Evolutionary conservation across 2,329 filamentous ascomycete genomes (phyloP).

Genomic region (Sporothrix inflata): DNA sequence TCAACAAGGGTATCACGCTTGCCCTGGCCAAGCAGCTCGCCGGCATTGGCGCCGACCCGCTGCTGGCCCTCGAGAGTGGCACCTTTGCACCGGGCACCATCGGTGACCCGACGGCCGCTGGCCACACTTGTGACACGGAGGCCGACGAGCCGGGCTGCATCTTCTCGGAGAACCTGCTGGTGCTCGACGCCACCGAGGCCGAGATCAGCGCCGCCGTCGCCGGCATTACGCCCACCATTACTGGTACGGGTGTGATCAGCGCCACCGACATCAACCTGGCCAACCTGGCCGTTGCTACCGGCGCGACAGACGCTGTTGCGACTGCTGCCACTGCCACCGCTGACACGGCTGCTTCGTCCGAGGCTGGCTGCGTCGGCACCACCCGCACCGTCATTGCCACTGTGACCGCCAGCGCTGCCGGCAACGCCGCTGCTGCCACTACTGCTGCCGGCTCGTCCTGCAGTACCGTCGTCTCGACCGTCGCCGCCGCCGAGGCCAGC

Average conservation of each 20-base stretch:
- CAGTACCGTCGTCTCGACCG: slow-evolving; percentile 30
- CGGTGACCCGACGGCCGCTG: slow-evolving; percentile 47
- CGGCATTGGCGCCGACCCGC: slow-evolving; percentile 64
- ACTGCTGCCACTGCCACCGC: slow-evolving; percentile 32
- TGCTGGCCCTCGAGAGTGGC: slow-evolving; percentile 61
- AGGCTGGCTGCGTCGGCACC: slow-evolving; percentile 4
- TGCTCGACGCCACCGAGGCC: slow-evolving; percentile 56
- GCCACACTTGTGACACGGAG: slow-evolving; percentile 58
- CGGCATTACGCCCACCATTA: slow-evolving; percentile 38
- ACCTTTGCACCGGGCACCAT: slow-evolving; percentile 63
- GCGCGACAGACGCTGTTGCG: slow-evolving; percentile 18
- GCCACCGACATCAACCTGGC: slow-evolving; percentile 36
- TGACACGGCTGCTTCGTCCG: slow-evolving; percentile 21
- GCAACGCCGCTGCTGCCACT: too few relatives aligned
- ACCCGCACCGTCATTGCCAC: slow-evolving; percentile 32
- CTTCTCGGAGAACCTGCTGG: slow-evolving; percentile 56
- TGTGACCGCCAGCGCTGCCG: slow-evolving; percentile 27
- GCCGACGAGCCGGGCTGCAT: slow-evolving; percentile 59
- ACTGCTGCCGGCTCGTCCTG: slow-evolving; percentile 32
- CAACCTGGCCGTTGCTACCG: slow-evolving; percentile 34
- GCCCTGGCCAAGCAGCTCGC: slow-evolving; percentile 63
- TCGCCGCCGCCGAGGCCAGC: slow-evolving; percentile 34
- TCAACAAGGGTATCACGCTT: slow-evolving; percentile 65
- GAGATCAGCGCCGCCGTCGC: slow-evolving; percentile 59
- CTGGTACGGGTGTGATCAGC: slow-evolving; percentile 35